Evolutionary conservation across 108 stramenopile genomes (phyloP), one percentile per base, ranked within the genome.

Genomic region (Stephanodiscus triporus): DNA sequence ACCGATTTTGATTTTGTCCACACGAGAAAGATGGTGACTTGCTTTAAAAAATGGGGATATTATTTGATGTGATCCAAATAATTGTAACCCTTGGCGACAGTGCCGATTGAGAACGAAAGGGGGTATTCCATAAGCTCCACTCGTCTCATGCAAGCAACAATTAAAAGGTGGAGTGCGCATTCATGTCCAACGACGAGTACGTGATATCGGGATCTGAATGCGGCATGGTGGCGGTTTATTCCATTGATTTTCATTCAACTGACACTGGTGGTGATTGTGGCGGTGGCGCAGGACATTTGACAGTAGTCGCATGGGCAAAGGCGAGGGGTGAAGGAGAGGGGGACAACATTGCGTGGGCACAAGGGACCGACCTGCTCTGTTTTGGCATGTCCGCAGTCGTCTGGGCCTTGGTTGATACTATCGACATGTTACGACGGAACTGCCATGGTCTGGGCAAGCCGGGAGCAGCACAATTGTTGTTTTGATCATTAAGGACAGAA

Each of bases 381-480:
- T 51, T 78, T 83, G 19, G 80, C 82, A 11, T 85, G 90, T 84
- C 89, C 89, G 9, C 76, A 74, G 45, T 27, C 32, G 19, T 67
- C 83, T 16, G 38, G 81, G 26, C 53, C 71, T 4, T 86, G 84
- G 42, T 78, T 89, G 36, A 59, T 90, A 16, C 38, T 89, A 20
- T 87, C 90, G 17, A 89, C 87, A 2, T 85, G 86, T 58, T 91
- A 90, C 73, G 91, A 91, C 70, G 89, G 88, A 56, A 80, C 72
- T 20, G 78, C 87, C 7, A 66, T 86, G 11, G 88, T 90, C 20
- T 94, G 93, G 93, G 87, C 91, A 0, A 83, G 88, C 67, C 69
- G 81, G 23, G 70, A 40, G 32, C 57, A 62, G 13, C 65, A 48
- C 42, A 48, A 66, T 66, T 66, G 65, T 10, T 51, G 48, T 6